These are phyloP conservation scores for Leptodermis oblonga DNA, from an alignment of 257 asterid species.

Conservation along the genomic window DNA sequence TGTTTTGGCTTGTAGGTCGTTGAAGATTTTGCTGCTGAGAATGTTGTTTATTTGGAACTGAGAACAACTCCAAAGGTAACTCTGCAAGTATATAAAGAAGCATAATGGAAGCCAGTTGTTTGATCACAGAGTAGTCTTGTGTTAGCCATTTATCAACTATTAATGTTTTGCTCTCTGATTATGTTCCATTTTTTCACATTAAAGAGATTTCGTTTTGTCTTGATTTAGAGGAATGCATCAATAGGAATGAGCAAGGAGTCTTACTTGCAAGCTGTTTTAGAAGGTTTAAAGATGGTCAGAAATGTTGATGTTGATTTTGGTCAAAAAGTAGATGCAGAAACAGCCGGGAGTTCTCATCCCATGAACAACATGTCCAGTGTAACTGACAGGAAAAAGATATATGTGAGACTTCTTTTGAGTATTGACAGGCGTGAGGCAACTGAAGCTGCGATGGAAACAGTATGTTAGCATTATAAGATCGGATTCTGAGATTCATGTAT, in stretches of 20 bases:
- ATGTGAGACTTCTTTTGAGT: conserved; percentile 80
- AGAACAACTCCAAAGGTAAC: conserved; percentile 88
- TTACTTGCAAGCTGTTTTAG: conserved; percentile 75
- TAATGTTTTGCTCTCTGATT: conserved; percentile 2
- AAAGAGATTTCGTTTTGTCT: neutral
- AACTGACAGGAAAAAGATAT: conserved; percentile 52
- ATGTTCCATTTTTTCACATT: neutral
- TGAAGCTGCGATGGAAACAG: conserved; percentile 94
- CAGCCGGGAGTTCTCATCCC: conserved; percentile 24
- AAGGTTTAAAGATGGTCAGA: conserved; percentile 63
- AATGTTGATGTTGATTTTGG: conserved; percentile 53
- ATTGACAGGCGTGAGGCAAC: conserved; percentile 88
- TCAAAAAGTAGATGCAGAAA: conserved; percentile 26
- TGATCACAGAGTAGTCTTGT: neutral
- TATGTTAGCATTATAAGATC: conserved; percentile 30
- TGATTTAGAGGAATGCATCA: conserved; percentile 60
- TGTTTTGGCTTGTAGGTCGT: conserved; percentile 45
- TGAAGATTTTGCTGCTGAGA: conserved; percentile 95
- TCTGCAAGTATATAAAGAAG: neutral
- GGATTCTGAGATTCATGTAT: neutral
- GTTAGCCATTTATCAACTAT: neutral
- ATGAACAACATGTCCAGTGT: conserved; percentile 25
- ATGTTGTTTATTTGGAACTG: conserved; percentile 81
- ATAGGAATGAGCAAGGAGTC: conserved; percentile 92
- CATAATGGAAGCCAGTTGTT: neutral